Percentiles rank a stretch among this genome's conserved stretches.
These are phyloP conservation scores for Zygnema cylindricum DNA, from an alignment of 139 green algal genomes.

Conservation along the genomic window DNA sequence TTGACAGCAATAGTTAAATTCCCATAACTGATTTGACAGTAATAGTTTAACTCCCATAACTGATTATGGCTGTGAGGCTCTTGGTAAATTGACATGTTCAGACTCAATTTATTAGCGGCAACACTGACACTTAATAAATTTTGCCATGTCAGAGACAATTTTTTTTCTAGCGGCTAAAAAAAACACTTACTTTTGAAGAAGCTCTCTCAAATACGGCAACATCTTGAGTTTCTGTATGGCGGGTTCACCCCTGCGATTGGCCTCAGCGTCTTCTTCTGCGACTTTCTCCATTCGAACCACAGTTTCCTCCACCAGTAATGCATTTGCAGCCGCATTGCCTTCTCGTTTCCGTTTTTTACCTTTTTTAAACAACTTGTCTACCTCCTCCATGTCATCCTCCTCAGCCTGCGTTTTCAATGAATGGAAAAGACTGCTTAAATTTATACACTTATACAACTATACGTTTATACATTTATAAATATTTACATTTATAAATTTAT, in stretches of 20 bases:
- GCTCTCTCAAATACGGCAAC: constrained; percentile 65
- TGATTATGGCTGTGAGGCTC: too few species aligned
- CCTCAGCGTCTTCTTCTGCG: constrained; percentile 67
- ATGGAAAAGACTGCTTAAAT: constrained; percentile 5
- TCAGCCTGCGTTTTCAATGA: background rate
- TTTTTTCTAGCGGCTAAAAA: too few species aligned
- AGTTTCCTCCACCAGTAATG: constrained; percentile 52
- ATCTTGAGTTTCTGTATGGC: constrained; percentile 75
- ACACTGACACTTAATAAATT: too few species aligned
- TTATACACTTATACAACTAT: background rate
- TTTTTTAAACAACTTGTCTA: constrained; percentile 31
- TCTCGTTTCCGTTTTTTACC: constrained; percentile 17
- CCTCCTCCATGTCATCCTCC: constrained; percentile 39
- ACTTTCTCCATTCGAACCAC: constrained; percentile 63
- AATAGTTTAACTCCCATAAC: too few species aligned
- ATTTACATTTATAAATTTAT: too few species aligned
- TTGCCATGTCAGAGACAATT: too few species aligned
- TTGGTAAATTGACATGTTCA: too few species aligned
- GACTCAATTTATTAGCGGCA: too few species aligned
- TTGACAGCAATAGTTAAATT: too few species aligned
- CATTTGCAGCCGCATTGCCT: constrained; percentile 28
- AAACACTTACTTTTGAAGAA: constrained; percentile 65
- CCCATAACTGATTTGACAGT: too few species aligned
- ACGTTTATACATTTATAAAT: too few species aligned
- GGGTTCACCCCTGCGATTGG: constrained; percentile 61